These are phyloP conservation scores for Guadua angustifolia DNA, from an alignment of 176 grass and related monocot species.

Conservation along the genomic window DNA sequence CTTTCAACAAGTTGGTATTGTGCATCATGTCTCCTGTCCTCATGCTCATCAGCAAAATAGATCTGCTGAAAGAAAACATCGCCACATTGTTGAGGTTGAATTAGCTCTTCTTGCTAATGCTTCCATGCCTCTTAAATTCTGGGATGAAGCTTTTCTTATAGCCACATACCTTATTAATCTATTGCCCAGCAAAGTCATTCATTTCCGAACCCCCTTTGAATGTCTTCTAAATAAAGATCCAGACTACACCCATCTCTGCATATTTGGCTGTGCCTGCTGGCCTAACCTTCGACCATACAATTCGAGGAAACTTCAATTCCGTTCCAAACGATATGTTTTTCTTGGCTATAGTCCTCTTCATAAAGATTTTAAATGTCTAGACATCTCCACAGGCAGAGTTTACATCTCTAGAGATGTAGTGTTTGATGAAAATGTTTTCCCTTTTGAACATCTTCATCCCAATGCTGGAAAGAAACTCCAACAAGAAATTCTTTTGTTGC, in stretches of 20 bases:
- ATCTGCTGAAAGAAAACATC: neutral
- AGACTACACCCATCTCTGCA: neutral
- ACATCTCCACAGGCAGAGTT: neutral
- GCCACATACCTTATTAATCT: no score
- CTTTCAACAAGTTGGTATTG: no score
- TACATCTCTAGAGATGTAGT: neutral
- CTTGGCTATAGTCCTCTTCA: no score
- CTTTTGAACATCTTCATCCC: neutral
- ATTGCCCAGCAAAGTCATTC: neutral
- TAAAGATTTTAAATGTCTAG: no score
- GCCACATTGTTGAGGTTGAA: no score
- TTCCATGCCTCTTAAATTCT: neutral
- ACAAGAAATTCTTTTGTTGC: neutral
- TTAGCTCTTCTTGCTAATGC: no score
- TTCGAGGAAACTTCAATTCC: neutral
- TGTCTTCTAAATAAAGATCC: no score
- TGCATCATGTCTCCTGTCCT: neutral
- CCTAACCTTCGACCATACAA: neutral
- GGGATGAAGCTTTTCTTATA: neutral
- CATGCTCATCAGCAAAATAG: neutral
- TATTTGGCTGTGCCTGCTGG: neutral
- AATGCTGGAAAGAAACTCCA: rapidly evolving
- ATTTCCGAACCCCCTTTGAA: neutral
- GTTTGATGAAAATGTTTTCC: neutral
- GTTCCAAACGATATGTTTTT: no score